These are phyloP conservation scores for Debaryomyces hansenii DNA, from an alignment of 805 yeast species.

Conservation along the genomic window DNA sequence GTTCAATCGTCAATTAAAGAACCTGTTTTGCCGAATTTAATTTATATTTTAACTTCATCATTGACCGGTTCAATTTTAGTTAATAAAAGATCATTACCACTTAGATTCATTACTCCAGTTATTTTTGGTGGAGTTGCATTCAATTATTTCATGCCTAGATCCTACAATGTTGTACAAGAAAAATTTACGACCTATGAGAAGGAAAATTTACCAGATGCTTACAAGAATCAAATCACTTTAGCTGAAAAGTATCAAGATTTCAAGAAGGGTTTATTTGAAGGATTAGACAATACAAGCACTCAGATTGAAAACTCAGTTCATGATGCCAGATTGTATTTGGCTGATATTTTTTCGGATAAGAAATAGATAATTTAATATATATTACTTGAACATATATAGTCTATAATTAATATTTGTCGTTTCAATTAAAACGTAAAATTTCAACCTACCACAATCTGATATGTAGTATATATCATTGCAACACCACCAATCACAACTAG, in stretches of 20 bases:
- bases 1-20: conserved; percentile 44
- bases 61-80: conserved; percentile 58
- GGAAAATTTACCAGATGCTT: conserved; percentile 30
- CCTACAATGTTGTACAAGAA: conserved; percentile 34
- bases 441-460: conserved; percentile 42
- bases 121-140: conserved; percentile 46
- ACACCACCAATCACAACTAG: conserved; percentile 56
- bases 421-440: too few species aligned
- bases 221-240: conserved; percentile 18
- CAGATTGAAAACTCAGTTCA: conserved; percentile 23
- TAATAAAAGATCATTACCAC: conserved; percentile 45
- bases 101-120: conserved; percentile 53
- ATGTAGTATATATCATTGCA: conserved; percentile 69
- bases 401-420: too few species aligned
- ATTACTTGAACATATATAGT: background rate
- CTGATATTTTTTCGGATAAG: conserved; percentile 7
- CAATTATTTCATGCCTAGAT: conserved; percentile 53
- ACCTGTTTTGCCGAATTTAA: conserved; percentile 54
- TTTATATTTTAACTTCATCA: conserved; percentile 55
- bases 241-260: conserved; percentile 8
- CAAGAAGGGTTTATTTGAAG: conserved; percentile 7
- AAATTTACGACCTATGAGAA: conserved; percentile 26
- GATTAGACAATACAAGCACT: conserved; percentile 10
- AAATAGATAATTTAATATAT: conserved; percentile 9
- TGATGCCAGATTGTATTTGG: conserved; percentile 22